Evolutionary conservation across 1,284 basidiomycete genomes (phyloP), one percentile per base, ranked within the genome.

Genomic region (Earliella scabrosa): DNA sequence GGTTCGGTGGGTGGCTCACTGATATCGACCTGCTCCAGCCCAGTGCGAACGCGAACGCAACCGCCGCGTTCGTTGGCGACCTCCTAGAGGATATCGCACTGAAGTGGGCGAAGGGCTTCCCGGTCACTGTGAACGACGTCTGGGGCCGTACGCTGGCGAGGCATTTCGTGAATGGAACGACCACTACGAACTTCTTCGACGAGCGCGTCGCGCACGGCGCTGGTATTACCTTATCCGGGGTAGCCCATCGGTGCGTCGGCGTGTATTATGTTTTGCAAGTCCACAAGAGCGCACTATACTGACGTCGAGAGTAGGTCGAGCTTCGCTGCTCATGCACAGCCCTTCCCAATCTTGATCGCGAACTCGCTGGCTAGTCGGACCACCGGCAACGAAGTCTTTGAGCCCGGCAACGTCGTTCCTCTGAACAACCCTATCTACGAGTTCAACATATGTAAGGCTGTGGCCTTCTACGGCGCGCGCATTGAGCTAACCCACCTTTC

Each of bases 361-460:
- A 57, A 71, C 44, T 62, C 66, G 6, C 18, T 66, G 3, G 59
- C 63, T 4, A 51, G 52, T 11, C 52, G 60, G 24, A 53, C 52
- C 24, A 63, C 61, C n/a, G 13, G 35, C 4, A 46, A 50, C 4
- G 45, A 41, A 2, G 44, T 59, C 2, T 41, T 60, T 8, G 51
- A 55, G 5, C 36, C 52, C 14, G 53, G 54, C 8, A 45, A 57
- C 9, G 36, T 34, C 24, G 64, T 72, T 26, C 73, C 79, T 0
- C 58, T 77, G 6, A 74, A 71, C 1, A 77, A 76, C 49, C 73
- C 75, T 2, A 68, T 78, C 14, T 73, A 77, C 26, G 80, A 82
- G 57, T 73, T 79, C 63, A 81, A 75, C 36, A 63, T 73, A 39
- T 80, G 79, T 80, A 40, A 68, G 76, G 23, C 9, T 20, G 5